Base-by-base conservation (phyloP, 257 asterid species). In the Gentiana straminea region DNA sequence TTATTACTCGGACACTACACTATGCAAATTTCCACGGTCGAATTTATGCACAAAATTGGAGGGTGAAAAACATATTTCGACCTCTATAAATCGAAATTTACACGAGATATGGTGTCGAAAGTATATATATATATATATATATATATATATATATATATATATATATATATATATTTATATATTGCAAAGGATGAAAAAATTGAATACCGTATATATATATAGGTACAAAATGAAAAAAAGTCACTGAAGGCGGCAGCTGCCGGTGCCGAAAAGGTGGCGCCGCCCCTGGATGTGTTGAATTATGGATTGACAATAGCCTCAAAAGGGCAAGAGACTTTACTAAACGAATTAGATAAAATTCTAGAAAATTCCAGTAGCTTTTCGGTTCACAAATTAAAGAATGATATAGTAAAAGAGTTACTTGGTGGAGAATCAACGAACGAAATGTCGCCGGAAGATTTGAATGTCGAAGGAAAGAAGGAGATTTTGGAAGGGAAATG, bases 281-380 rank as follows among this genome's bases (percentile, higher is more conserved):
- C 24, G 24, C 24, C 24, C 24, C 24, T 50, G 35, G 69, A 55
- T 32, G 63, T 77, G 2, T 68, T 92, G 75, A 88, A 70, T 69
- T 92, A 88, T 49, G 97, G 99, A 1, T 71, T 91, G 56, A 87
- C 98, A 8, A 69, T 92, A 46, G 84, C 76, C 32, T 79, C 86
- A 11, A 80, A 80, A 64, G 95, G 85, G 12, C 88, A 78, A 74
- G 95, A 85, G 36, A 69, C 33, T 47, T 43, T 73, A 71, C 68
- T 88, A 66, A 75, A 70, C 71, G 75, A 77, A 35, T 60, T 92
- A 63, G 98, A 92, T 69, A 53, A 34, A 7, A 74, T 88, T 49
- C 76, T 92, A 60, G 86, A 73, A 4, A 73, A 35, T 37, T 88
- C 63, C 75, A 63, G 91, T 63, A 75, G 70, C 33, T 92, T 88